Evolutionary conservation across 2,329 filamentous ascomycete genomes (phyloP).

Genomic region (Colletotrichum godetiae): DNA sequence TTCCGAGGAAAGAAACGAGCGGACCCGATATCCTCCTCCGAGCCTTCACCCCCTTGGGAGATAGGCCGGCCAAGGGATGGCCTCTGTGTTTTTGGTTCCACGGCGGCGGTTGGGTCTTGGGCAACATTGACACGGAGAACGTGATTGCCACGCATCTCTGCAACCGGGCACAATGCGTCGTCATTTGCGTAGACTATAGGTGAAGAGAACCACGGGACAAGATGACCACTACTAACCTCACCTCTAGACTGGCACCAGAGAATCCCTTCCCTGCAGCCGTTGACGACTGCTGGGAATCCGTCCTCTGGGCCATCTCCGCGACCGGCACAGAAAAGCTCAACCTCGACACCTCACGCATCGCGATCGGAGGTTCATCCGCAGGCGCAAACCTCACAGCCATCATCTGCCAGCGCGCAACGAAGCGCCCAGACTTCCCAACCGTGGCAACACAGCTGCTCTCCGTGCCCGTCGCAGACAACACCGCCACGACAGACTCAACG

Average conservation of each 20-base stretch:
- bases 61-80: conserved; percentile 59
- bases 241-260: conserved; percentile 63
- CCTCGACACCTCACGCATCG: conserved; percentile 56
- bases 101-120: conserved; percentile 69
- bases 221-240: neutral
- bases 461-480: conserved; percentile 70
- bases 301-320: conserved; percentile 55
- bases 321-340: conserved; percentile 44
- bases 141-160: conserved; percentile 66
- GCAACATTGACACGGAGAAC: conserved; percentile 69
- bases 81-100: conserved; percentile 68
- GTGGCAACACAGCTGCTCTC: conserved; percentile 61
- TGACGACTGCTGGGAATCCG: conserved; percentile 66
- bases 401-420: conserved; percentile 61
- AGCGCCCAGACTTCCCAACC: conserved; percentile 46
- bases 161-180: conserved; percentile 59
- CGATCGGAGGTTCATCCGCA: conserved; percentile 56
- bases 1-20: conserved; percentile 55
- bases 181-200: conserved; percentile 68
- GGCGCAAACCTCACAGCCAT: conserved; percentile 64
- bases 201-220: conserved; percentile 40
- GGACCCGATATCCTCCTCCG: conserved; percentile 61
- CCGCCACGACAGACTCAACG: conserved; percentile 56
- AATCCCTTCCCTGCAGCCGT: conserved; percentile 67
- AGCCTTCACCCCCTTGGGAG: conserved; percentile 61